Base-by-base conservation (phyloP, 805 yeast genomes). In the Pichia paraexigua region DNA sequence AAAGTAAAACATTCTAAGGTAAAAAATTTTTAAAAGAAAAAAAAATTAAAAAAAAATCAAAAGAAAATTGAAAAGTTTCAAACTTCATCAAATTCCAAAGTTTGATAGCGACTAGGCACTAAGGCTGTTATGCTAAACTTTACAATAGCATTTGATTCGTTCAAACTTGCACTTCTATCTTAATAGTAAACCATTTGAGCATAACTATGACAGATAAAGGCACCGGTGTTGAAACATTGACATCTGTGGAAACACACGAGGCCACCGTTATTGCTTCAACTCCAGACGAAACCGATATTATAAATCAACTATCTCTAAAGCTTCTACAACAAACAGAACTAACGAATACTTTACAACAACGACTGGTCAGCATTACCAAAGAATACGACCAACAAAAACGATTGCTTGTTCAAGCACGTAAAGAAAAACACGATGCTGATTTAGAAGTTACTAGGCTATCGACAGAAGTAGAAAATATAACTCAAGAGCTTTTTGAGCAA, bases 401-500 rank as follows among this genome's bases (percentile, higher is more conserved):
- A 21, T 30, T 43, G 9, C 46, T 51, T 10, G 8, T 46, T 21
- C 63, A 59, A 43, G 60, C 61, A 50, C 60, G 61, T n/a, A 63
- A 63, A 43, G 53, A 52, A 24, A 52, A 50, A 25, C 27, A 45
- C 20, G 53, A 47, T 2, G 50, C 46, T 3, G 55, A 54, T 37
- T 12, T 47, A 8, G 48, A 48, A 21, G 49, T 50, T 7, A 50
- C 41, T 11, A 21, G 50, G n/a, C 25, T 52, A 5, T 49, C 52
- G 6, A 42, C 75, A 32, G 96, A 88, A 63, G 85, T 88, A 39
- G 94, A 87, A 61, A 95, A 87, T 41, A 68, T 88, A 45, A 79
- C 90, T 1, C 87, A 83, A 1, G 80, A 90, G 1, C 68, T 88
- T 32, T 88, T 88, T 62, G 85, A 80, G 55, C 94, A 89, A 62